Conservation (phyloP, 495 filamentous ascomycete genomes). For the Aspergillus ostianus region DNA sequence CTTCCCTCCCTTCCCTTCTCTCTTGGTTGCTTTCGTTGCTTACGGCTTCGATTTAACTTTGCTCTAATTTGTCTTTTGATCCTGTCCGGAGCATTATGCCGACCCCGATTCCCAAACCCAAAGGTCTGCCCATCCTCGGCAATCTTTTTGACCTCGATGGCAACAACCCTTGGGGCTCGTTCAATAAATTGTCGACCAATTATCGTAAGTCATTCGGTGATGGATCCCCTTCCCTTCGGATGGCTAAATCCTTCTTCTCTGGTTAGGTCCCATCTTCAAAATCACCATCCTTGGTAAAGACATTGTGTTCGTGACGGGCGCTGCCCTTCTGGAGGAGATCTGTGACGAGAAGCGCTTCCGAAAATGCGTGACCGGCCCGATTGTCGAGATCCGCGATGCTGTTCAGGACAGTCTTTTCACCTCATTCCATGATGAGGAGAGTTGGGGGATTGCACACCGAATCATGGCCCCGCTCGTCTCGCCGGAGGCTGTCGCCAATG, state of each 20-base stretch:
- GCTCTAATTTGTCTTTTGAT: slow-evolving; percentile 1
- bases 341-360: slow-evolving; percentile 71
- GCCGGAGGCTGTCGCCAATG: slow-evolving; percentile 29
- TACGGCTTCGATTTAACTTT: background rate
- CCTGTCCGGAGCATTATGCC: slow-evolving; percentile 29
- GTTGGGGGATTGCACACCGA: slow-evolving; percentile 73
- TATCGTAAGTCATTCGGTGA: slow-evolving; percentile 48
- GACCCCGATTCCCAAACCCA: slow-evolving; percentile 59
- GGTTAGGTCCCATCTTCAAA: slow-evolving; percentile 65
- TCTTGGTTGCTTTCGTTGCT: background rate
- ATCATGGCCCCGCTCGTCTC: slow-evolving; percentile 51
- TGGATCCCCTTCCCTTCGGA: background rate
- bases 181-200: slow-evolving; percentile 61
- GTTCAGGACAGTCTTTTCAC: slow-evolving; percentile 75
- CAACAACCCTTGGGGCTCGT: slow-evolving; percentile 59
- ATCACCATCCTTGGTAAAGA: slow-evolving; percentile 55
- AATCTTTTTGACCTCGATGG: slow-evolving; percentile 65
- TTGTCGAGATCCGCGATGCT: slow-evolving; percentile 60
- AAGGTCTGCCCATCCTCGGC: slow-evolving; percentile 64
- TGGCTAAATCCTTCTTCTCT: slow-evolving; percentile 13
- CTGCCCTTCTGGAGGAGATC: slow-evolving; percentile 63
- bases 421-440: slow-evolving; percentile 54
- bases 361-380: slow-evolving; percentile 58
- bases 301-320: slow-evolving; percentile 53
- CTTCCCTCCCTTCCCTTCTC: background rate